phyloP scores from a whole-genome alignment of 305 asterid species.

The Fraxinus ornus region DNA sequence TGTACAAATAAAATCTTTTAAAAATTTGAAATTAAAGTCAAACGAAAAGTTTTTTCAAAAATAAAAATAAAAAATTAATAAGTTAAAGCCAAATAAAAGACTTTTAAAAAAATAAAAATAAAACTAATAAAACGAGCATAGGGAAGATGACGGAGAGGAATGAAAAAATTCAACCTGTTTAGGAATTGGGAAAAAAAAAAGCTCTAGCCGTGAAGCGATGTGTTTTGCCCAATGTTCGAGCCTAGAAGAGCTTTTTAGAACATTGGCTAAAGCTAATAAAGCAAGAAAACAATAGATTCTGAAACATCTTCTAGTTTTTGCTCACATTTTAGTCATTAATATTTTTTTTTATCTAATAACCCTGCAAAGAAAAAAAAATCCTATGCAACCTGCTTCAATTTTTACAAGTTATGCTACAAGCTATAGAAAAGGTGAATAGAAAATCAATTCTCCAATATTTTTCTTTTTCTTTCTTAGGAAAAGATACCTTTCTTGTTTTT shows the following conservation, averaged over 20 bases:
- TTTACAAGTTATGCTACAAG: neutral
- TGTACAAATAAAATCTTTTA: neutral
- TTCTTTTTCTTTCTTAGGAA: neutral
- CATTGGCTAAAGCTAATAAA: neutral
- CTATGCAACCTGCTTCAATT: neutral
- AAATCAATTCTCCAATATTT: neutral
- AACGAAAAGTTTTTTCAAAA: neutral
- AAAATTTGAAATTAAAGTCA: neutral
- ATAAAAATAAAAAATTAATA: no score
- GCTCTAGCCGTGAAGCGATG: neutral
- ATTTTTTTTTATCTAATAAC: neutral
- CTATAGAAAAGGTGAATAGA: neutral
- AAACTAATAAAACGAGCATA: neutral
- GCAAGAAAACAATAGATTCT: neutral
- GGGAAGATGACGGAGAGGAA: no score
- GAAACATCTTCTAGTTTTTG: neutral
- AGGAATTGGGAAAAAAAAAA: neutral
- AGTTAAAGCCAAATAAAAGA: no score
- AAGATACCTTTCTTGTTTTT: neutral
- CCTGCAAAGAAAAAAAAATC: neutral
- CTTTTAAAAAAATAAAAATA: no score
- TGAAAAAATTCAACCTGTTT: neutral
- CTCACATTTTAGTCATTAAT: neutral
- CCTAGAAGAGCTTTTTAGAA: neutral
- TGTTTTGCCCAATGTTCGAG: neutral